Evolutionary conservation across 164 flowering plant genomes (phyloP).

Genomic region (Annona squamosa): DNA sequence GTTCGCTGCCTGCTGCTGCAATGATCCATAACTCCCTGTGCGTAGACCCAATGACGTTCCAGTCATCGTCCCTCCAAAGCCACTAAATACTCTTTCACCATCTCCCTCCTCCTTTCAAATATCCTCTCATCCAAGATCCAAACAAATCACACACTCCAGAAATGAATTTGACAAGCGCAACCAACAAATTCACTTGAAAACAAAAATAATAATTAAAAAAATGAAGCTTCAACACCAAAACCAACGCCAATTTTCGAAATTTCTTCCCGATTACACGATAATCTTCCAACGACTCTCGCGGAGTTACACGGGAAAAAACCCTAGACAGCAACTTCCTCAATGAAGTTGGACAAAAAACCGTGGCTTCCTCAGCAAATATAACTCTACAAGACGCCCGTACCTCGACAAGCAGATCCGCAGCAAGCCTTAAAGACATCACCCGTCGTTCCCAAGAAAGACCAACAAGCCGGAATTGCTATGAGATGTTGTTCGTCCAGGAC

Average conservation of each 20-base stretch:
- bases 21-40: constrained; percentile 65
- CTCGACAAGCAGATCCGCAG: too few species aligned
- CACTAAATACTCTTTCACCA: constrained; percentile 36
- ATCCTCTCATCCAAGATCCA: constrained; percentile 26
- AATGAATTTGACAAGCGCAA: background rate
- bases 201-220: background rate
- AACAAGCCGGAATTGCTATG: too few species aligned
- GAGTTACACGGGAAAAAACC: background rate
- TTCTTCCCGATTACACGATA: background rate
- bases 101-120: constrained; percentile 21
- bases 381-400: too few species aligned
- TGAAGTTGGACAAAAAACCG: background rate
- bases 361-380: background rate
- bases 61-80: constrained; percentile 57
- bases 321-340: background rate
- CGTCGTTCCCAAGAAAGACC: too few species aligned
- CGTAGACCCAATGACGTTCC: constrained; percentile 79
- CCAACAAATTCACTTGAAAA: background rate
- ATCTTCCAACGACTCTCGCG: background rate
- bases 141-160: constrained; percentile 5
- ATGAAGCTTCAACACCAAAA: background rate
- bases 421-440: too few species aligned
- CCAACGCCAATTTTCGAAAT: background rate
- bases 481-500: too few species aligned
- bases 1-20: constrained; percentile 20